A percentile compares a stretch with the other conserved stretches of the same genome.
Evolutionary conservation across 164 flowering plant species (phyloP).

Genomic region (Berberis vulgaris): DNA sequence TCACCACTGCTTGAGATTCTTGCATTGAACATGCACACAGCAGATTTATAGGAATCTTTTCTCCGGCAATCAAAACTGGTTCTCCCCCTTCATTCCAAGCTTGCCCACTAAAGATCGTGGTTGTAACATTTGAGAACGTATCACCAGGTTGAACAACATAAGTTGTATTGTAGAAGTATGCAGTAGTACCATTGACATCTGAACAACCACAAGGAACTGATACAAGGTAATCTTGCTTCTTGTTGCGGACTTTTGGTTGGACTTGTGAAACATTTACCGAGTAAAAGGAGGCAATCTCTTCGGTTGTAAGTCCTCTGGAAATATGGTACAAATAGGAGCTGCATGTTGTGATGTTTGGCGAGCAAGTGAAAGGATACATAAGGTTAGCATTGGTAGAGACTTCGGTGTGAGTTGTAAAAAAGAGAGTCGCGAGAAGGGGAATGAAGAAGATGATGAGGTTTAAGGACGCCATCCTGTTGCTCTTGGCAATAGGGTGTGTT

Average conservation of each 20-base stretch:
- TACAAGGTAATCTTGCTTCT: slow-evolving; percentile 37
- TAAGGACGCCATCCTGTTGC: slow-evolving; percentile 15
- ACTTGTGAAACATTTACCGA: slow-evolving; percentile 31
- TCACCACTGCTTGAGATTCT: slow-evolving; percentile 31
- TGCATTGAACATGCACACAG: slow-evolving; percentile 41
- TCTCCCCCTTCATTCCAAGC: slow-evolving; percentile 21
- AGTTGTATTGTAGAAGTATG: slow-evolving; percentile 33
- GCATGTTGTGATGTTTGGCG: slow-evolving; percentile 25
- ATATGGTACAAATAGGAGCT: slow-evolving; percentile 43
- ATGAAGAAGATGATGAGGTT: slow-evolving; percentile 9
- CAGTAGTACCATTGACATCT: slow-evolving; percentile 16
- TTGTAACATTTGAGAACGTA: slow-evolving; percentile 23
- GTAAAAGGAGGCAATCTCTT: slow-evolving; percentile 32
- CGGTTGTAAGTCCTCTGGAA: slow-evolving; percentile 14
- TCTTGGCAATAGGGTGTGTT: not conserved
- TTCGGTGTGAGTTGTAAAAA: slow-evolving; percentile 3
- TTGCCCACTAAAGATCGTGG: slow-evolving; percentile 39
- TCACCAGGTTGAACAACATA: slow-evolving; percentile 24
- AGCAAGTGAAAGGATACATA: slow-evolving; percentile 33
- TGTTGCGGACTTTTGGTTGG: slow-evolving; percentile 10
- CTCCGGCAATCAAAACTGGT: slow-evolving; percentile 7
- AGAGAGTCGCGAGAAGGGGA: slow-evolving; percentile 12
- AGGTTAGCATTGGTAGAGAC: slow-evolving; percentile 1
- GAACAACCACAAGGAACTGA: slow-evolving; percentile 44
- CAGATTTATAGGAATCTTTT: slow-evolving; percentile 21